Evolutionary conservation across 1,284 basidiomycete species (phyloP), one percentile per base, ranked within the genome.

Genomic region (Melampsora medusae): DNA sequence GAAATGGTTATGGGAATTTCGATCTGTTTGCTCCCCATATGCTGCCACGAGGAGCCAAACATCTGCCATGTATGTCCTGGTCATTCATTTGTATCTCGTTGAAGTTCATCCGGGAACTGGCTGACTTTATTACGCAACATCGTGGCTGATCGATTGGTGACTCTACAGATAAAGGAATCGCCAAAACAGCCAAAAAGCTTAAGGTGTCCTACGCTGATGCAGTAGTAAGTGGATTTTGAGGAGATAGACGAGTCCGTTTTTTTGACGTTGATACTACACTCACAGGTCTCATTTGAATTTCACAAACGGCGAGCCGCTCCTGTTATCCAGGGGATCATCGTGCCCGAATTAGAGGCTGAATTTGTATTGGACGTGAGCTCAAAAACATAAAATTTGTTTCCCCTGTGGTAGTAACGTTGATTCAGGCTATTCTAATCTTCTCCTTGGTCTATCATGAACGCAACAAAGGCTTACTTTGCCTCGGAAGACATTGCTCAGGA

Each of bases 1-100:
- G 91, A 84, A 99, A 99, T 80, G 89, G 90, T 78, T 99, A 97
- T 82, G 97, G 97, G 25, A 98, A 98, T 82, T 92, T 99, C 78
- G 96, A 99, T 84, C 85, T 99, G 35, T 99, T 97, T 82, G 92
- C 92, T 5, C 91, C 93, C 31, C 90, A 91, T 1, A 99, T 99
- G 96, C 86, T 99, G 31, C 97, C 97, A 0, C 85, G 84, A 69
- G 96, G 96, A 17, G 93, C 89, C 3, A 90, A 86, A 0, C 92
- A 98, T 84, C 85, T 99, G 48, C 92, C 93, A 22, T 92, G 93
- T 74, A 3, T 31, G 71, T 67, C 50, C 35, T 38, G 56, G 16
- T 9, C 35, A 19, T n/a, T 60, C 31, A 33, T 46, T 28, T 62
- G 10, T 48, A 42, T n/a, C 31, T 46, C 62, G 3, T 56, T 31